A percentile compares a stretch with the other conserved stretches of the same genome.
Conservation (phyloP, 805 yeast genomes). For the Myxozyma geophila region DNA sequence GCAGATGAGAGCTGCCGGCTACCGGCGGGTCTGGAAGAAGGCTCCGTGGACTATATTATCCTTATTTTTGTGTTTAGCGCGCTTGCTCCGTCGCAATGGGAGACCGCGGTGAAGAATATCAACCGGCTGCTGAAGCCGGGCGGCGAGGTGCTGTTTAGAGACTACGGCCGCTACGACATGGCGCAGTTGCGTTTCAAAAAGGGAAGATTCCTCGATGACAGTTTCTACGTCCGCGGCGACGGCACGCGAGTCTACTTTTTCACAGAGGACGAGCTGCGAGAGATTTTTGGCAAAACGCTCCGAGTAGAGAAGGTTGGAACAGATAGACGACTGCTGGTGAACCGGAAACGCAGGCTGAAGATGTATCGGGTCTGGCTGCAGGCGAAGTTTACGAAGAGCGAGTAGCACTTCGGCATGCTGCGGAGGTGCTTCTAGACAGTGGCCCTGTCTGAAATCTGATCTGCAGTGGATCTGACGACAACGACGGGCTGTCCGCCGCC, state of each 20-base stretch:
- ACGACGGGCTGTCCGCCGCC: no score
- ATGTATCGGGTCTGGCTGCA: constrained; percentile 98
- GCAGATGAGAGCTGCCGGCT: constrained; percentile 71
- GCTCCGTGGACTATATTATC: constrained; percentile 88
- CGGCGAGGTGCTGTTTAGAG: constrained; percentile 85
- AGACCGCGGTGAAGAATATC: constrained; percentile 72
- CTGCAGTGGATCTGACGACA: no score
- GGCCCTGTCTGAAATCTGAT: no score
- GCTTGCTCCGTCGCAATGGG: constrained; percentile 89
- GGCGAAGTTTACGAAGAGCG: constrained; percentile 67
- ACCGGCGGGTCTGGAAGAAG: constrained; percentile 83
- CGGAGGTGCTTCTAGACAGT: no score
- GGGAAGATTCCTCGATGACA: constrained; percentile 82
- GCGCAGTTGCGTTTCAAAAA: constrained; percentile 94
- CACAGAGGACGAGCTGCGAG: constrained; percentile 86
- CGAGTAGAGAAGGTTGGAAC: constrained; percentile 78
- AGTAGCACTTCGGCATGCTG: no score
- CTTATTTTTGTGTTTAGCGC: constrained; percentile 96
- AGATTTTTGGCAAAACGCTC: constrained; percentile 69
- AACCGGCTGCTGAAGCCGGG: constrained; percentile 84
- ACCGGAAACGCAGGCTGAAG: constrained; percentile 86
- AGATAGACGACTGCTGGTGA: constrained; percentile 87
- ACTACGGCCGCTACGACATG: constrained; percentile 93
- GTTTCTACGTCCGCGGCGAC: constrained; percentile 95
- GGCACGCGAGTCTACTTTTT: constrained; percentile 97